A percentile compares a stretch with the other conserved stretches of the same genome.
These are phyloP conservation scores for Wickerhamomyces silvicola DNA, from an alignment of 805 yeast genomes.

Conservation along the genomic window DNA sequence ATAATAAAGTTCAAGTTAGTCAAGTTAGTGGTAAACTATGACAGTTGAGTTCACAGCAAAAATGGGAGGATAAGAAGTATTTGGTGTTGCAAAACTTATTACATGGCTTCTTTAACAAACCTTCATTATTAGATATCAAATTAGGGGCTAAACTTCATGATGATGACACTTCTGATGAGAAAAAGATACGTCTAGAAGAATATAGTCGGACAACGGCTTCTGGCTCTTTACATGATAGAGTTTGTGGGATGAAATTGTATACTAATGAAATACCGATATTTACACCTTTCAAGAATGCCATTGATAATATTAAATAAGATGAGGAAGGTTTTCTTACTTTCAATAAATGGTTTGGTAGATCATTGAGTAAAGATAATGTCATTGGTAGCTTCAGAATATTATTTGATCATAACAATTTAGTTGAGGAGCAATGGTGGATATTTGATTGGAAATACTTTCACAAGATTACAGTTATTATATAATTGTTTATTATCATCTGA, in stretches of 20 bases:
- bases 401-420: conserved; percentile 35
- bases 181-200: conserved; percentile 48
- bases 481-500: conserved; percentile 59
- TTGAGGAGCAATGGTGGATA: conserved; percentile 26
- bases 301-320: conserved; percentile 12
- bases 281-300: conserved; percentile 7
- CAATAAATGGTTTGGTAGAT: conserved; percentile 69
- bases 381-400: conserved; percentile 37
- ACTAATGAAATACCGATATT: conserved; percentile 14
- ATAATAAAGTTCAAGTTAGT: conserved; percentile 20
- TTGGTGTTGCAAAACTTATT: conserved; percentile 70
- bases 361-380: conserved; percentile 38
- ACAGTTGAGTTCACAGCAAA: conserved; percentile 2
- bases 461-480: conserved; percentile 60
- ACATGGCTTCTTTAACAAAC: conserved; percentile 51
- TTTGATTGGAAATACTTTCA: conserved; percentile 40
- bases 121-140: conserved; percentile 79
- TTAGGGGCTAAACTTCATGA: conserved; percentile 72
- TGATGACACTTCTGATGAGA: conserved; percentile 49
- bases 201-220: conserved; percentile 76
- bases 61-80: conserved; percentile 25
- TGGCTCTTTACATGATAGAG: conserved; percentile 66
- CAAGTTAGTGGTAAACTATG: conserved; percentile 18
- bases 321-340: conserved; percentile 41
- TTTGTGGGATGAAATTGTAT: conserved; percentile 80